Evolutionary conservation across 2,329 filamentous ascomycete genomes (phyloP).

Genomic region (Trichoderma sp.): DNA sequence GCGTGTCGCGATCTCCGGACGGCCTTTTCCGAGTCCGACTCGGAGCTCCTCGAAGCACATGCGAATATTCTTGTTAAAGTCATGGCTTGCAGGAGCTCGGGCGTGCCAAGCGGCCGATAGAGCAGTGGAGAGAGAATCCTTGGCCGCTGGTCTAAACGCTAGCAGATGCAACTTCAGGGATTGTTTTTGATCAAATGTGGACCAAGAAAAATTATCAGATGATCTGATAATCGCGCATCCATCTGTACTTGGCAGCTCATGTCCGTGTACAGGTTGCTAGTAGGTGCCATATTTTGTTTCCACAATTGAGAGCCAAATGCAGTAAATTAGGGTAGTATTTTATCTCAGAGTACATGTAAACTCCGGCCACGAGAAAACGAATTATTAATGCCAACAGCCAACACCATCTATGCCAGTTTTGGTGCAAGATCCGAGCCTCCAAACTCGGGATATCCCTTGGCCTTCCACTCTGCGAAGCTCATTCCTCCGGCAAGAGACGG

Average conservation of each 20-base stretch:
- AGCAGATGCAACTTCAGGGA: neutral
- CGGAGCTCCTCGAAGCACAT: neutral
- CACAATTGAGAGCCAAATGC: neutral
- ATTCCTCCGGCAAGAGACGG: constrained; percentile 34
- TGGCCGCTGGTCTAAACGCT: neutral
- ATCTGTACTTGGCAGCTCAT: neutral
- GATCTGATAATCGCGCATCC: constrained; percentile 33
- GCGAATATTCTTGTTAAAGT: neutral
- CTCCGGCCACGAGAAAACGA: neutral
- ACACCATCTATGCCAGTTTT: neutral
- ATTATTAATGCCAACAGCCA: neutral
- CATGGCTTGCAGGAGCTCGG: neutral
- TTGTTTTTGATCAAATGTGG: constrained; percentile 4
- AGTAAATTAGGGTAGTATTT: neutral
- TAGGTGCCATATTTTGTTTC: neutral
- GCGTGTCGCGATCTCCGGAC: neutral
- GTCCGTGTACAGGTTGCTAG: neutral
- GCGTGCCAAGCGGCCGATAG: neutral
- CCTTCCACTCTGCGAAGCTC: constrained; percentile 37
- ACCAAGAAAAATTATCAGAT: constrained; percentile 32
- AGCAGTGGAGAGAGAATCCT: neutral
- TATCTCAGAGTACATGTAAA: neutral
- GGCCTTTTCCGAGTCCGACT: constrained; percentile 12
- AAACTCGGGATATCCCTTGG: constrained; percentile 25
- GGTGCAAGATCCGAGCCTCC: neutral